A percentile compares a stretch with the other conserved stretches of the same genome.
phyloP scores from a whole-genome alignment of 177 flowering plant genomes.

The Vitis hybrid region DNA sequence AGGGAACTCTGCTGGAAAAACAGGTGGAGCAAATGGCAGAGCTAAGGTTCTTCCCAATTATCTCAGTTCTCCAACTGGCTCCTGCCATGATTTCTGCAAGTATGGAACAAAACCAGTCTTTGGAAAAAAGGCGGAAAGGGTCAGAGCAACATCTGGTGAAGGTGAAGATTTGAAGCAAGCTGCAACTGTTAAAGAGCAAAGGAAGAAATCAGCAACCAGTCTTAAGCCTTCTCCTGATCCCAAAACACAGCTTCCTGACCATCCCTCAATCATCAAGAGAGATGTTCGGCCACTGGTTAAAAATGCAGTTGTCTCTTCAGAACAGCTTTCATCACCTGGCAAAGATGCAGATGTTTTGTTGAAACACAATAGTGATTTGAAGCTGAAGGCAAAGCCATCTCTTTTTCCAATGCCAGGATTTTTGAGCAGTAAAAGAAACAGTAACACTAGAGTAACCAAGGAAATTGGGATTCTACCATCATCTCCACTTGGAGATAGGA shows the following conservation, averaged over 20 bases:
- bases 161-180: not conserved
- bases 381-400: constrained; percentile 11
- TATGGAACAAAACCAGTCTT: constrained; percentile 19
- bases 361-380: not conserved
- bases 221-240: constrained; percentile 9
- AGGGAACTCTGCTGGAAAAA: constrained; percentile 14
- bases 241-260: not conserved
- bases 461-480: not conserved
- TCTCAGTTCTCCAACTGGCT: constrained; percentile 23
- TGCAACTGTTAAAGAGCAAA: not conserved
- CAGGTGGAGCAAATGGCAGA: not conserved
- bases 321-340: constrained; percentile 3
- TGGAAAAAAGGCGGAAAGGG: constrained; percentile 14
- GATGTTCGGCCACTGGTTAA: constrained; percentile 5
- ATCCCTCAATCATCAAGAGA: not conserved
- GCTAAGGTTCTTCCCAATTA: constrained; percentile 28
- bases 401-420: not conserved
- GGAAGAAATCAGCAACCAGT: constrained; percentile 3
- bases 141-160: not conserved
- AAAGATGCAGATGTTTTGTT: constrained; percentile 5
- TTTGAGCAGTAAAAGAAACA: constrained; percentile 8
- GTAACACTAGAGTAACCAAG: not conserved
- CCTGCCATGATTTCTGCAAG: constrained; percentile 53
- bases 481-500: constrained; percentile 1
- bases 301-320: not conserved